Evolutionary conservation across 202 grass and related monocot genomes (phyloP).

Genomic region (Carex sylvatica): DNA sequence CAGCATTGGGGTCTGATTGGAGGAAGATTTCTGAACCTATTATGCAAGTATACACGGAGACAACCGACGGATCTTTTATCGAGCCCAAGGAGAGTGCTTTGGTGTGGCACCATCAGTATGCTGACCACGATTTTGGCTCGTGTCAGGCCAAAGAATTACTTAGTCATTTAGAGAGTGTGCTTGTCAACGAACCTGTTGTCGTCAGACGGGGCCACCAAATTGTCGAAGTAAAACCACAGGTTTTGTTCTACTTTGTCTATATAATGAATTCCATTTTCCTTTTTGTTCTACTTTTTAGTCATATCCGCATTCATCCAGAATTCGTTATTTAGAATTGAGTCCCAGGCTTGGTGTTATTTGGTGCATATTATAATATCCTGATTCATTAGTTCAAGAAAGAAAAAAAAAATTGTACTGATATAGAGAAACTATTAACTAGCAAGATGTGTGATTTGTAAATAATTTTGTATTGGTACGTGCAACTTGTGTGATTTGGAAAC

Average conservation of each 20-base stretch:
- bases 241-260: slow-evolving; percentile 13
- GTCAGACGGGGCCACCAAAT: slow-evolving; percentile 75
- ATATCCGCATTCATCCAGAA: not conserved
- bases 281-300: not conserved
- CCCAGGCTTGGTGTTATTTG: not conserved
- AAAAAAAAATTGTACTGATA: not conserved
- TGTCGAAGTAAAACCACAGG: slow-evolving; percentile 90
- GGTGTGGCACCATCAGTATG: slow-evolving; percentile 76
- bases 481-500: not conserved
- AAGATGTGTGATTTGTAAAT: not conserved
- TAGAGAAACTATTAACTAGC: not conserved
- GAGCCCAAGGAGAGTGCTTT: slow-evolving; percentile 67
- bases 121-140: slow-evolving; percentile 67
- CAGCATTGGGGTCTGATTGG: slow-evolving; percentile 41
- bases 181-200: slow-evolving; percentile 69
- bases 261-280: not conserved
- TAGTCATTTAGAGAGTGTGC: slow-evolving; percentile 57
- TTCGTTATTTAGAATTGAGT: not conserved
- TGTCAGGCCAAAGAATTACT: slow-evolving; percentile 79
- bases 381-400: not conserved
- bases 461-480: not conserved
- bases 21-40: slow-evolving; percentile 76
- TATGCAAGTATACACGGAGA: slow-evolving; percentile 68
- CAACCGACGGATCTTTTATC: slow-evolving; percentile 69
- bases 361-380: not conserved